Evolutionary conservation across 2,329 filamentous ascomycete species (phyloP).

Genomic region (Venturia effusa): DNA sequence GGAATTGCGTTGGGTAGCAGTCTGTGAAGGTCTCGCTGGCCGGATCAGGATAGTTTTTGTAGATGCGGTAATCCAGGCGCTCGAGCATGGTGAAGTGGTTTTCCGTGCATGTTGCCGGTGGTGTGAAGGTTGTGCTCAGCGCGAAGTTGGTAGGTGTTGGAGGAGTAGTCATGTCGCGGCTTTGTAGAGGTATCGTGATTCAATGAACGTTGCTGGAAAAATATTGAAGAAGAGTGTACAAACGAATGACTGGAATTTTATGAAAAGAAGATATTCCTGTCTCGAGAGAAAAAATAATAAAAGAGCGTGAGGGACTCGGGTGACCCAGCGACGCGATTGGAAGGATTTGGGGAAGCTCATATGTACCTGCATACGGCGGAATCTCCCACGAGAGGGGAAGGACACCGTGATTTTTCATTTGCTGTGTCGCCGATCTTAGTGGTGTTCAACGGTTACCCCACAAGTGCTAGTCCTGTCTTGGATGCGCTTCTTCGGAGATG

Average conservation of each 20-base stretch:
- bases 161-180: background rate
- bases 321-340: background rate
- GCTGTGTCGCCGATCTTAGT: background rate
- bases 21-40: conserved; percentile 16
- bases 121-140: conserved; percentile 20
- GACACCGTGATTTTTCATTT: background rate
- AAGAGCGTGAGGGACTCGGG: background rate
- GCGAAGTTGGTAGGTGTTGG: conserved; percentile 14
- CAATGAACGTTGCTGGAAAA: background rate
- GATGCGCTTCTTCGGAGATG: background rate
- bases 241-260: background rate
- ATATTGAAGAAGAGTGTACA: background rate
- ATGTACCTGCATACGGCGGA: background rate
- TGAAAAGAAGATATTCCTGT: background rate
- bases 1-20: conserved; percentile 20
- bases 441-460: background rate
- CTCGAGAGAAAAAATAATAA: background rate
- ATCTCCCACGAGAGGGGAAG: background rate
- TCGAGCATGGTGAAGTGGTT: conserved; percentile 18
- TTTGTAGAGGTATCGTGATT: background rate
- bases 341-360: background rate
- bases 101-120: conserved; percentile 18
- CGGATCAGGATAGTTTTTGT: conserved; percentile 20
- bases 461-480: background rate
- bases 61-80: conserved; percentile 18